phyloP scores from a whole-genome alignment of 176 grass and related monocot genomes.

The sorghum (Sorghum bicolor) region Sorghum_bicolor_NCBIv3 NC_012871.2:66501001-66501500 shows the following conservation, averaged over 20 bases:
- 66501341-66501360: conserved; percentile 67
- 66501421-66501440: conserved; percentile 38
- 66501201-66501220: not conserved
- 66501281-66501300: not conserved
- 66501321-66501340: not conserved
- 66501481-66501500: not conserved
- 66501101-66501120: not conserved
- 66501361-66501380: conserved; percentile 72
- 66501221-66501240: not conserved
- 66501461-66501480: conserved; percentile 13
- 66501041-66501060: not conserved
- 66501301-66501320: not conserved
- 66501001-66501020: not conserved
- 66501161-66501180: not conserved
- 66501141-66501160: not conserved
- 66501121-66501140: not conserved
- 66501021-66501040: not conserved
- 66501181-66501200: not conserved
- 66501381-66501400: conserved; percentile 98
- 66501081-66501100: too few species aligned
- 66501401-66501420: conserved; percentile 85
- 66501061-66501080: too few species aligned
- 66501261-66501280: not conserved
- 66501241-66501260: not conserved
- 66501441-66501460: conserved; percentile 1